Conservation (phyloP, 2,329 filamentous ascomycete species). For the Orbilia oligospora region DNA sequence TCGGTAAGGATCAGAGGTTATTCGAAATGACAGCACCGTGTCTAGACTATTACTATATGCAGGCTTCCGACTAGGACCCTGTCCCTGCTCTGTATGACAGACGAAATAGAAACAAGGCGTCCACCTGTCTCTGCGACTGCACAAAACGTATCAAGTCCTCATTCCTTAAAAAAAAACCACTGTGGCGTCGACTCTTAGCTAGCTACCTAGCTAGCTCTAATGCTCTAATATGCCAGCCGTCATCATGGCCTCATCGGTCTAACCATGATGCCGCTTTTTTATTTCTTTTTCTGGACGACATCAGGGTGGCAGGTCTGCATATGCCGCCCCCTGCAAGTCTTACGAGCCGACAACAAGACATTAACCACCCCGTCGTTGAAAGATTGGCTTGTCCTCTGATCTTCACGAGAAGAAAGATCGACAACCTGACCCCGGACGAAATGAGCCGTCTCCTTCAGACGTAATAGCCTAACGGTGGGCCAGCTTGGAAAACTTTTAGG, state of each 20-base stretch:
- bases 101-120: conserved; percentile 24
- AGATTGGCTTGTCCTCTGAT: conserved; percentile 44
- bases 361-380: conserved; percentile 32
- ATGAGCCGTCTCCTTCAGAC: conserved; percentile 58
- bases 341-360: conserved; percentile 43
- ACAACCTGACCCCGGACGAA: conserved; percentile 36
- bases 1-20: conserved; percentile 25
- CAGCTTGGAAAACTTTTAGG: conserved; percentile 41
- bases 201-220: neutral
- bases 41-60: conserved; percentile 17
- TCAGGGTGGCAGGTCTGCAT: conserved; percentile 7
- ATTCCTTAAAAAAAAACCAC: neutral
- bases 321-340: conserved; percentile 58
- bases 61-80: conserved; percentile 29
- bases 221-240: conserved; percentile 30
- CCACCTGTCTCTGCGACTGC: conserved; percentile 1
- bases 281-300: conserved; percentile 47
- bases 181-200: conserved; percentile 19
- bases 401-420: conserved; percentile 54
- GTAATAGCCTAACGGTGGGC: conserved; percentile 43
- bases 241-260: conserved; percentile 58
- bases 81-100: conserved; percentile 36
- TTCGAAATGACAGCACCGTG: conserved; percentile 16
- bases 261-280: conserved; percentile 57
- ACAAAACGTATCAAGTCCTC: neutral